A percentile compares a stretch with the other conserved stretches of the same genome.
Conservation (phyloP, 169 alveolate species). For the Plasmodium relictum region DNA sequence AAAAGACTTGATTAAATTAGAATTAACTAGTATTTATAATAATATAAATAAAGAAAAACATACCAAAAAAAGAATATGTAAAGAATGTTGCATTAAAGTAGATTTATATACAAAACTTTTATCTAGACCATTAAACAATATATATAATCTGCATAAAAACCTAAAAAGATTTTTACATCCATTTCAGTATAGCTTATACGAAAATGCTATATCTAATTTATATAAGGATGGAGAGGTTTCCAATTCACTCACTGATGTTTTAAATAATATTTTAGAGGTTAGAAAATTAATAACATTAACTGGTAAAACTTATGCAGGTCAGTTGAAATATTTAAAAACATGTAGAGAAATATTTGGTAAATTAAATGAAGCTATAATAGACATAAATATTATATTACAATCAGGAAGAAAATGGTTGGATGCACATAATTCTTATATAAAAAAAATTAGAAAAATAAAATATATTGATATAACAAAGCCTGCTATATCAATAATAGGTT, state of each 20-base stretch:
- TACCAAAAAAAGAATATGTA: constrained; percentile 71
- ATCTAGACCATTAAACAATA: constrained; percentile 58
- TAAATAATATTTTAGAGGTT: constrained; percentile 40
- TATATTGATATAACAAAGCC: constrained; percentile 64
- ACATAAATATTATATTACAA: constrained; percentile 53
- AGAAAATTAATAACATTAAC: constrained; percentile 64
- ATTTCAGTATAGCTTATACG: constrained; percentile 66
- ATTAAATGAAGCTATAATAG: constrained; percentile 69
- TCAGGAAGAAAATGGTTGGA: constrained; percentile 75
- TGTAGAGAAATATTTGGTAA: constrained; percentile 59
- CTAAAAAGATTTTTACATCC: constrained; percentile 67
- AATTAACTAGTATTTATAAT: constrained; percentile 66
- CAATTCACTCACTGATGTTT: constrained; percentile 44
- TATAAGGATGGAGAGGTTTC: constrained; percentile 67
- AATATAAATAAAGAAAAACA: constrained; percentile 76
- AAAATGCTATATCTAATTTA: constrained; percentile 58
- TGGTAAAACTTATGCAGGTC: constrained; percentile 74
- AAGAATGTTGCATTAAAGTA: constrained; percentile 69
- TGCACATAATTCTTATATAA: constrained; percentile 41
- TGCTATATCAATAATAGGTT: constrained; percentile 68
- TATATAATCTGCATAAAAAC: constrained; percentile 56
- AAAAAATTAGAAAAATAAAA: constrained; percentile 66
- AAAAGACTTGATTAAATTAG: constrained; percentile 57
- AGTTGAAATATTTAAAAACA: constrained; percentile 62
- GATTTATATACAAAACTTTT: constrained; percentile 67